phyloP scores from a whole-genome alignment of 306 rosid genomes.

The Cyamopsis tetragonoloba region DNA sequence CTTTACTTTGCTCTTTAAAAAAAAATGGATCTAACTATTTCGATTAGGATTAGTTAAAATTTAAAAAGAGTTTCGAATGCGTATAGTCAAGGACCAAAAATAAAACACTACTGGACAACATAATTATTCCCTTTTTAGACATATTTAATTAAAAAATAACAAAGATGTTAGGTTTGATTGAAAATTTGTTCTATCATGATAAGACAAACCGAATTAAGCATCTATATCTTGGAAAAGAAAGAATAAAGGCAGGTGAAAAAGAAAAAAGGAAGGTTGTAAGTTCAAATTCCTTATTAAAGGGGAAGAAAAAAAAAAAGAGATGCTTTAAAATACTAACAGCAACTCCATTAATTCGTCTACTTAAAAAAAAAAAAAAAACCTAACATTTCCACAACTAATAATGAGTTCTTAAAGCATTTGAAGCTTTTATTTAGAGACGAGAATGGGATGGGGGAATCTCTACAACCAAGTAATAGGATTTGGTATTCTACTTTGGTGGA shows the following conservation, averaged over 20 bases:
- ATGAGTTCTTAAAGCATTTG: not conserved
- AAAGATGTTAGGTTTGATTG: not conserved
- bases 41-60: too few species aligned
- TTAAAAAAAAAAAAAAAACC: too few species aligned
- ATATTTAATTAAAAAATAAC: too few species aligned
- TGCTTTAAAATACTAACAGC: not conserved
- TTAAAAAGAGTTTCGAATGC: too few species aligned
- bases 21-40: too few species aligned
- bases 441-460: not conserved
- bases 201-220: not conserved
- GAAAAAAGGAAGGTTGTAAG: not conserved
- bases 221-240: not conserved
- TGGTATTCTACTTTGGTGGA: constrained; percentile 50
- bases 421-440: not conserved
- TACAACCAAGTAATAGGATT: not conserved
- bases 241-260: not conserved
- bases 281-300: not conserved
- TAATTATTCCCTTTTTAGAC: too few species aligned
- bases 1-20: too few species aligned
- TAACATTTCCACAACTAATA: not conserved
- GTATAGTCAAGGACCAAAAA: too few species aligned
- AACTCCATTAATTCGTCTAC: not conserved
- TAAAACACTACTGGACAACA: too few species aligned
- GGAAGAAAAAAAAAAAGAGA: not conserved
- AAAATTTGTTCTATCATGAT: not conserved